Percentiles rank a stretch among this genome's conserved stretches.
Evolutionary conservation across 164 flowering plant genomes (phyloP).

Genomic region (Piper betle): DNA sequence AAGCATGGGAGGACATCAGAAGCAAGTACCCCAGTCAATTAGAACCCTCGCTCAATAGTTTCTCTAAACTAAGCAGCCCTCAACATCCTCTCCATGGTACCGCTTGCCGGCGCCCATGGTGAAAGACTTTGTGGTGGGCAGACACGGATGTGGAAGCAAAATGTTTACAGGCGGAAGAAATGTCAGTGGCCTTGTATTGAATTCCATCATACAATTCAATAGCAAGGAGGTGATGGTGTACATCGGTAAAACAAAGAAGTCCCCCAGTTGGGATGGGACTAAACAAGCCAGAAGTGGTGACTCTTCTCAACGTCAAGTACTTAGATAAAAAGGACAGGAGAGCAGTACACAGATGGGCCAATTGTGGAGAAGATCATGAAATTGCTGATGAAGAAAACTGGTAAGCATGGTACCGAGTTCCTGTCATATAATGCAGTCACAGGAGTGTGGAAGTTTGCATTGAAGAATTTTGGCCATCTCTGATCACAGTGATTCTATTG

Average conservation of each 20-base stretch:
- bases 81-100: conserved; percentile 19
- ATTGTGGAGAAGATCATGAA: conserved; percentile 62
- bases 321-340: conserved; percentile 67
- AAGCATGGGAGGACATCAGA: conserved; percentile 4
- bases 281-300: conserved; percentile 88
- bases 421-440: conserved; percentile 59
- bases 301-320: conserved; percentile 75
- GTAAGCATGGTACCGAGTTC: conserved; percentile 86
- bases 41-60: not conserved
- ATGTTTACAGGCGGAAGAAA: conserved; percentile 82
- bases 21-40: not conserved
- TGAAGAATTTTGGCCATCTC: conserved; percentile 29
- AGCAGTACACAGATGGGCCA: conserved; percentile 37
- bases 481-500: not conserved
- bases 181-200: conserved; percentile 58
- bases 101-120: conserved; percentile 18
- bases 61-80: conserved; percentile 57
- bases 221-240: conserved; percentile 83
- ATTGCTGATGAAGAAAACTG: conserved; percentile 63
- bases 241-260: conserved; percentile 76
- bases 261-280: conserved; percentile 93
- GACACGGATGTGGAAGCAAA: conserved; percentile 72
- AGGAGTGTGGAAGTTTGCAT: conserved; percentile 93
- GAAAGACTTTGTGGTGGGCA: conserved; percentile 68
- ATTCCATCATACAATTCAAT: conserved; percentile 47